phyloP scores from a whole-genome alignment of 2,329 filamentous ascomycete genomes.

The Colletotrichum karsti region DNA sequence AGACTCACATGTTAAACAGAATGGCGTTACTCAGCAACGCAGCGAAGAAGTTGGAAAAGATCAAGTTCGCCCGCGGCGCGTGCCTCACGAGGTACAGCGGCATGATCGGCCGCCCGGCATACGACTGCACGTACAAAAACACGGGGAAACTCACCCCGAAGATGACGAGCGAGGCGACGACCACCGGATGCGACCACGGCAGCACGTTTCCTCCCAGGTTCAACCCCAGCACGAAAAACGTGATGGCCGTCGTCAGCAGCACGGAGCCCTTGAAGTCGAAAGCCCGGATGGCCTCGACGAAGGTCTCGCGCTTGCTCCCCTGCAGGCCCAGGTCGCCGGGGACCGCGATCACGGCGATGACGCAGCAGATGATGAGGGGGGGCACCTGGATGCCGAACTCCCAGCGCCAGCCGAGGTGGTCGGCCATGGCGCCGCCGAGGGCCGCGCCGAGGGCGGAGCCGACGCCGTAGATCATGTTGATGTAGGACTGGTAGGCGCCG shows the following conservation, averaged over 20 bases:
- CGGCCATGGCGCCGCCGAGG: conserved; percentile 74
- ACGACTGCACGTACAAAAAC: conserved; percentile 62
- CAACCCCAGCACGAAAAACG: conserved; percentile 67
- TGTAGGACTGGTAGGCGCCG: conserved; percentile 77
- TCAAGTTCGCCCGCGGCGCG: conserved; percentile 64
- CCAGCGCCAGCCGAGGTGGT: conserved; percentile 78
- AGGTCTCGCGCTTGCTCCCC: conserved; percentile 49
- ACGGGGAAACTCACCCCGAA: conserved; percentile 57
- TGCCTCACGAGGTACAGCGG: conserved; percentile 61
- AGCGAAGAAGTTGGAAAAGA: conserved; percentile 63
- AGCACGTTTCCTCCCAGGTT: conserved; percentile 71
- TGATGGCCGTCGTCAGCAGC: conserved; percentile 60
- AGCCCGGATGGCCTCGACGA: conserved; percentile 57
- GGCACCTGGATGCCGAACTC: conserved; percentile 72
- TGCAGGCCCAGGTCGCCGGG: conserved; percentile 62
- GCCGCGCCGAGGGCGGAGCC: conserved; percentile 70
- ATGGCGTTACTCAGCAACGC: conserved; percentile 63
- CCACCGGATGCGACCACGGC: conserved; percentile 68
- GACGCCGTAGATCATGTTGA: conserved; percentile 72
- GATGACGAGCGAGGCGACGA: conserved; percentile 59
- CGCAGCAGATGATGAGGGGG: conserved; percentile 54
- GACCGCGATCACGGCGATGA: conserved; percentile 54
- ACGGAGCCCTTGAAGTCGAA: conserved; percentile 67
- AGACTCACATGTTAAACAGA: conserved; percentile 64
- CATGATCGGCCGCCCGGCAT: conserved; percentile 65